Conservation (phyloP, 169 alveolate species). For the Plasmodium fragile region DNA sequence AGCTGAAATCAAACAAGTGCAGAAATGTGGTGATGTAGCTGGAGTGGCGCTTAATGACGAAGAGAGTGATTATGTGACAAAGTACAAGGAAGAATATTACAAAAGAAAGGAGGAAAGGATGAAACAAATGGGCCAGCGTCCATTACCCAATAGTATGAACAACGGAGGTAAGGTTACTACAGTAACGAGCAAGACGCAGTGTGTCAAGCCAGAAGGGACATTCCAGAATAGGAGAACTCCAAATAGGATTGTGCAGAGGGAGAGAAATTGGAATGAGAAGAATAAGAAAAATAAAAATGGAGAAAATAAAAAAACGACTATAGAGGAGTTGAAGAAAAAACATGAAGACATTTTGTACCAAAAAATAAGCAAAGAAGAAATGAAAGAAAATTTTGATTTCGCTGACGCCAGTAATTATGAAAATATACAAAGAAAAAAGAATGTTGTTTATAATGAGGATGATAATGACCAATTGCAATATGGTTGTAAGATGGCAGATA, state of each 20-base stretch:
- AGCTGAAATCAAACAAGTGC: neutral
- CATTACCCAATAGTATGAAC: neutral
- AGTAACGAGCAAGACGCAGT: neutral
- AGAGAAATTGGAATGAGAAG: neutral
- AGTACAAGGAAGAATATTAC: neutral
- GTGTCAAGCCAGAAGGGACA: neutral
- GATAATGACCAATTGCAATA: neutral
- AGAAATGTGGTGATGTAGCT: neutral
- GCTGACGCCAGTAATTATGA: neutral
- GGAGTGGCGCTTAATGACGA: neutral
- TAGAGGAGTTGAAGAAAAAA: neutral
- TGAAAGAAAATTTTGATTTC: neutral
- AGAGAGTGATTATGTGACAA: neutral
- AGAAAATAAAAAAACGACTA: neutral
- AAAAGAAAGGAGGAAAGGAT: neutral
- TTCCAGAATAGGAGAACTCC: neutral
- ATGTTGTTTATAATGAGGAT: neutral
- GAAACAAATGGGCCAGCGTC: neutral
- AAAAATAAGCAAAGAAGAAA: neutral
- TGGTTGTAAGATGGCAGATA: neutral
- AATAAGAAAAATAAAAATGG: neutral
- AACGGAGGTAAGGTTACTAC: neutral
- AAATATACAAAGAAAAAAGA: too few species aligned
- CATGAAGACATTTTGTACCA: neutral
- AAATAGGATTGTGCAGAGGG: neutral